Evolutionary conservation across 2,329 filamentous ascomycete genomes (phyloP).

Genomic region (Plectosphaerella plurivora): DNA sequence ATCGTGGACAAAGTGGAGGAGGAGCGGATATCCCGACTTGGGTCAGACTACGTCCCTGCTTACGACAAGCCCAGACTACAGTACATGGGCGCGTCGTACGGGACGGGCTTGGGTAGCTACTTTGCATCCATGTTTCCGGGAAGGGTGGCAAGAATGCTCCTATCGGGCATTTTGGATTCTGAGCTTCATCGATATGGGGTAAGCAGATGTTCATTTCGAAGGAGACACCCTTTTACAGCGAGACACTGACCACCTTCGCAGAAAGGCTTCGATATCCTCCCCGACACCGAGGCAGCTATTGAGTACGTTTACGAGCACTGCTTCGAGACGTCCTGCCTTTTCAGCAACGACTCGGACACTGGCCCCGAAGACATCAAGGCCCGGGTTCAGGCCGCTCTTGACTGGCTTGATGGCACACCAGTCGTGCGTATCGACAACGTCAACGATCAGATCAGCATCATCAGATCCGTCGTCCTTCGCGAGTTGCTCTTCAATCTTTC

Average conservation of each 20-base stretch:
- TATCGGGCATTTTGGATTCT: constrained; percentile 21
- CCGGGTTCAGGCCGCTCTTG: constrained; percentile 25
- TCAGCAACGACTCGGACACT: constrained; percentile 15
- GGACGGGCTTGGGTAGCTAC: constrained; percentile 27
- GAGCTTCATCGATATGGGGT: constrained; percentile 19
- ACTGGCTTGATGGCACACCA: constrained; percentile 20
- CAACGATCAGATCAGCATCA: too few species aligned
- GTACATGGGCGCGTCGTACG: constrained; percentile 40
- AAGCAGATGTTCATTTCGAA: constrained; percentile 4
- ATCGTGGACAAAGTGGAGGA: constrained; percentile 26
- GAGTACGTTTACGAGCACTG: constrained; percentile 16
- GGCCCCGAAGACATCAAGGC: constrained; percentile 19
- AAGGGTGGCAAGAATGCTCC: constrained; percentile 30
- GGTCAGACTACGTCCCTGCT: neutral
- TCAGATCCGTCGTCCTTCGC: too few species aligned
- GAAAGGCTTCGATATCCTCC: neutral
- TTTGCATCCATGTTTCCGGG: constrained; percentile 30
- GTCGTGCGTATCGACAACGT: constrained; percentile 10
- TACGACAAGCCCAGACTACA: constrained; percentile 17
- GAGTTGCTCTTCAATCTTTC: too few species aligned
- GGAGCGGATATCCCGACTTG: neutral
- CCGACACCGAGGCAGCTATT: neutral
- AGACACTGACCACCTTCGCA: neutral
- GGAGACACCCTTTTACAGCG: too few species aligned
- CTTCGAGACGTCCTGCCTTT: constrained; percentile 25